Evolutionary conservation across 805 yeast genomes (phyloP), one percentile per base, ranked within the genome.

Genomic region (Candida ficus): DNA sequence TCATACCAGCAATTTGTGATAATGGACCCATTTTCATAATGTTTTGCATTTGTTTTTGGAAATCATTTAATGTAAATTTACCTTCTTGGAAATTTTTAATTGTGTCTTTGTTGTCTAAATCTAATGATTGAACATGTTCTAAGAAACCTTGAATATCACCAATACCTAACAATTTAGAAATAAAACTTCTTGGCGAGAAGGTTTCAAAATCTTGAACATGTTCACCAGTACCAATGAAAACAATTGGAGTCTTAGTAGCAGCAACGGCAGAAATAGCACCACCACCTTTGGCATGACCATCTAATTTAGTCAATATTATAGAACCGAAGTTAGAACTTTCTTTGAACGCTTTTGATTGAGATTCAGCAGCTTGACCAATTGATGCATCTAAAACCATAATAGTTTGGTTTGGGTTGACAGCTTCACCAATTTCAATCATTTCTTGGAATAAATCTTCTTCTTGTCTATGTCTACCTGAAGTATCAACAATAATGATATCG

Each of bases 241-340:
- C 86, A 51, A 91, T 83, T 7, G 99, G 99, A 0, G 98, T 93
- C 41, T 85, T 74, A 3, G 98, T 91, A 3, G 96, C 93, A 2
- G 99, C 99, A 40, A 91, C 97, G 0, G 99, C 99, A 29, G 96
- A 88, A 40, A 91, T 90, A 23, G 99, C 99, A 71, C 99, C 99
- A 67, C 99, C 99, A 62, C 99, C 99, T 66, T 85, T 91, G 29
- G 98, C 99, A 57, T 93, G 97, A 38, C 98, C 98, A 64, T 91
- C 99, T 95, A 91, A 80, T 62, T 91, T 91, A 18, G 99, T 91
- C 58, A 91, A 73, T 44, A 91, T 83, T 48, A 91, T 91, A 20
- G 97, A 89, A 54, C 99, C 99, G 57, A 93, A 93, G 58, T 91
- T 81, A 5, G 96, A 72, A 25, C 90, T 78, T 38, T 90, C 96